A percentile compares a stretch with the other conserved stretches of the same genome.
Evolutionary conservation across 1,284 basidiomycete species (phyloP).

Genomic region (Pseudomicrostroma phylloplanum): DNA sequence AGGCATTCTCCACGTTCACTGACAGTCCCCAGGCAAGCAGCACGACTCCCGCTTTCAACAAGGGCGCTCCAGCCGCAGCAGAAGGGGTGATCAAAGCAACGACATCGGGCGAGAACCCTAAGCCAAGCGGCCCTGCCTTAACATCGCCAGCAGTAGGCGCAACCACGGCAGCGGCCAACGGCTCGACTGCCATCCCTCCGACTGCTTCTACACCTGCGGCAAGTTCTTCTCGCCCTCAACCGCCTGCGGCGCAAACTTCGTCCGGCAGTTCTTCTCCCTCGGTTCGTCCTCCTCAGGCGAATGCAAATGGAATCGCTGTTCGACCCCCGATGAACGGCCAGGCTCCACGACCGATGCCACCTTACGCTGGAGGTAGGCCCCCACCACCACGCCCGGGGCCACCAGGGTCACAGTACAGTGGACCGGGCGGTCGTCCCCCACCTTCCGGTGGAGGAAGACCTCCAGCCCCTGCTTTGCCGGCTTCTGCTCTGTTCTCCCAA

Average conservation of each 20-base stretch:
- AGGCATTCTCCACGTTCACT: background rate
- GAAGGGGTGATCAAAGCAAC: no score
- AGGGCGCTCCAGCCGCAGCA: no score
- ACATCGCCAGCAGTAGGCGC: background rate
- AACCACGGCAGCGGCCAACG: background rate
- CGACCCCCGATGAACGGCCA: background rate
- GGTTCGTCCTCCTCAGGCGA: background rate
- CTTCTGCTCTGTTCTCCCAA: conserved; percentile 1
- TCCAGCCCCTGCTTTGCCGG: conserved; percentile 1
- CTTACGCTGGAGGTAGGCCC: background rate
- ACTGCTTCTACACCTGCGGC: background rate
- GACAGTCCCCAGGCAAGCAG: background rate
- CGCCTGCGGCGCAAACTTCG: background rate
- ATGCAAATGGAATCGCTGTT: no score
- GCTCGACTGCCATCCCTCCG: background rate
- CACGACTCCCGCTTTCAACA: background rate
- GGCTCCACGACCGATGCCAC: background rate
- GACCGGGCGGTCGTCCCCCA: background rate
- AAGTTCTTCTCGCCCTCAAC: background rate
- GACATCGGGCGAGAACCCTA: no score
- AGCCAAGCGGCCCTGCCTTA: no score
- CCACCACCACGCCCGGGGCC: conserved; percentile 1
- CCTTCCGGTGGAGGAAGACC: background rate
- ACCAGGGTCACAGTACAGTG: background rate
- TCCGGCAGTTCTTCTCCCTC: background rate